A percentile compares a stretch with the other conserved stretches of the same genome.
Evolutionary conservation across 2,329 filamentous ascomycete species (phyloP).

Genomic region (Fusarium verrucosum): DNA sequence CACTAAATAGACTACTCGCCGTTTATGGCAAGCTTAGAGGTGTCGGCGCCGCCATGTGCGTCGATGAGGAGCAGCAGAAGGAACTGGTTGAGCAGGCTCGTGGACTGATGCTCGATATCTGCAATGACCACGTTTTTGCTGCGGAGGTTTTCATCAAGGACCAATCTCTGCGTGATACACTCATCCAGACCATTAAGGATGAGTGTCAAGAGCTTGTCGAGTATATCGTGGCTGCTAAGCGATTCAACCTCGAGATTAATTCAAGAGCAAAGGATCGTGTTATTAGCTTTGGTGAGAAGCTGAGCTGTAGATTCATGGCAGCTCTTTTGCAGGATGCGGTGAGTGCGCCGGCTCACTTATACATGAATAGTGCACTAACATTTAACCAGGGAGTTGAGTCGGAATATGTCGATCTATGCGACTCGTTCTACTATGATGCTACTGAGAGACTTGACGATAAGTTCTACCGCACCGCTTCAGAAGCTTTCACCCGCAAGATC

Average conservation of each 20-base stretch:
- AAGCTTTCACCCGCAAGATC: slow-evolving; percentile 70
- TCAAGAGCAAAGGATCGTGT: slow-evolving; percentile 85
- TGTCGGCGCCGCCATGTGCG: slow-evolving; percentile 62
- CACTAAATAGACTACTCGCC: slow-evolving; percentile 60
- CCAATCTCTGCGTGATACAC: slow-evolving; percentile 62
- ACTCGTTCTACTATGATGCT: slow-evolving; percentile 76
- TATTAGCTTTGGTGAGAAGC: slow-evolving; percentile 93
- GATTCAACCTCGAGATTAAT: slow-evolving; percentile 79
- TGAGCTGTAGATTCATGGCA: slow-evolving; percentile 93
- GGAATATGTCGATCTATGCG: slow-evolving; percentile 89
- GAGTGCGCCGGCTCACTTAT: slow-evolving; percentile 23
- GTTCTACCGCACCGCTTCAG: slow-evolving; percentile 75
- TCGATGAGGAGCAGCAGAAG: slow-evolving; percentile 59
- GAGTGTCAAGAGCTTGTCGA: slow-evolving; percentile 86
- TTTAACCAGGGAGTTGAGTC: slow-evolving; percentile 74
- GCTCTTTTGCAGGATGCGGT: slow-evolving; percentile 80
- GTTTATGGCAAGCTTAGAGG: slow-evolving; percentile 66
- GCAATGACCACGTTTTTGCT: slow-evolving; percentile 80
- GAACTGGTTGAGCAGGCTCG: slow-evolving; percentile 72
- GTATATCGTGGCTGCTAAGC: slow-evolving; percentile 71
- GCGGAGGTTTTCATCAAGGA: slow-evolving; percentile 71
- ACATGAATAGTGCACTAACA: slow-evolving; percentile 41
- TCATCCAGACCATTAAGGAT: slow-evolving; percentile 73
- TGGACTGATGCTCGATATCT: slow-evolving; percentile 81
- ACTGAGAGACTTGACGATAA: slow-evolving; percentile 67